These are phyloP conservation scores for Cucurbita moschata DNA, from an alignment of 306 rosid species.

Conservation along the genomic window DNA sequence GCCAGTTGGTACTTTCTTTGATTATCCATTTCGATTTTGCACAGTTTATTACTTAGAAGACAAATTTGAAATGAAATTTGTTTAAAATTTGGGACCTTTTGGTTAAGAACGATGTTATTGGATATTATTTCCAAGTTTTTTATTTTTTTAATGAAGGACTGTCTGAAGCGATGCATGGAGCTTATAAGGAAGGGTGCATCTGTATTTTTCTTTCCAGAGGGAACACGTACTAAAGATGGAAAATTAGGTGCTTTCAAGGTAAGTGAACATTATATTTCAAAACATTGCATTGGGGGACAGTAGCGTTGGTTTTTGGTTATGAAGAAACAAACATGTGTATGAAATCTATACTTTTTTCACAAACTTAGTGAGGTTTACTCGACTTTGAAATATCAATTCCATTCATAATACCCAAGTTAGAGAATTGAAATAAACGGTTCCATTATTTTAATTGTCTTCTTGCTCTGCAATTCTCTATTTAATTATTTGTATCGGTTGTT, in stretches of 20 bases:
- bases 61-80: neutral
- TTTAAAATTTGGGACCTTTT: neutral
- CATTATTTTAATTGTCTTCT: neutral
- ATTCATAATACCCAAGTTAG: neutral
- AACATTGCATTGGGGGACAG: neutral
- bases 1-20: constrained; percentile 66
- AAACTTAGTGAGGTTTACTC: neutral
- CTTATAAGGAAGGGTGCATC: constrained; percentile 72
- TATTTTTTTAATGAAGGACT: constrained; percentile 40
- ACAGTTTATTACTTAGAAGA: neutral
- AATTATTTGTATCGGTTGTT: neutral
- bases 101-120: neutral
- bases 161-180: constrained; percentile 73
- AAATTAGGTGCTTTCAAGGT: constrained; percentile 81
- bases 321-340: too few relatives aligned
- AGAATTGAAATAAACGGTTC: neutral
- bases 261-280: constrained; percentile 12
- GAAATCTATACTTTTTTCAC: neutral
- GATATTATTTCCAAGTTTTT: neutral
- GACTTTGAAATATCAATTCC: neutral
- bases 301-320: neutral
- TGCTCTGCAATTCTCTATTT: neutral
- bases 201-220: constrained; percentile 91
- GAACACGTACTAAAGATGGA: constrained; percentile 87
- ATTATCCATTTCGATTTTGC: neutral